Base-by-base conservation (phyloP, 495 filamentous ascomycete genomes). In the Stereocaulon alpinum region DNA sequence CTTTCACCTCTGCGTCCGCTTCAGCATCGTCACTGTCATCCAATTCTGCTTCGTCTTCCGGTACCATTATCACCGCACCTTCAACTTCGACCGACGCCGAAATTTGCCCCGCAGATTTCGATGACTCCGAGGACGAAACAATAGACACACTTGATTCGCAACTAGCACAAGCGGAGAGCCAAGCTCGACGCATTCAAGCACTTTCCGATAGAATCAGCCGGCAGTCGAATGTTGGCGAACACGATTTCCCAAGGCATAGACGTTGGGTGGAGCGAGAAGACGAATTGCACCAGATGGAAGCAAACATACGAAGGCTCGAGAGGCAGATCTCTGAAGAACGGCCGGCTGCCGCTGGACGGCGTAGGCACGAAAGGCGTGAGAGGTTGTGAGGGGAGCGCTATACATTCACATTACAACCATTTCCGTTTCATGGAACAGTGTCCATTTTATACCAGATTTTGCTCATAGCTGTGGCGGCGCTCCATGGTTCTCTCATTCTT, bases 1-100 rank as follows among this genome's bases (percentile, higher is more conserved):
- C 89, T 2, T 95, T 93, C 67, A 80, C 82, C 0, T 90, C 87
- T 0, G 78, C 81, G 0, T 76, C 81, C 5, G 82, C 82, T 4
- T 72, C 76, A 17, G 70, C 76, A 11, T 72, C 76, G 10, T 73
- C 76, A 42, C 69, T 65, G 42, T 68, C 72, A 15, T 69, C 72
- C 37, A 70, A 69, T 44, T 71, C 76, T 17, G 48, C 60, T n/a
- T 62, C 59, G 29, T 65, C 63, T 14, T 61, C 44, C 18, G 60
- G 56, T n/a, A 63, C 61, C 14, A 32, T 60, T 27, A 20, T 54
- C 29, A 66, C 64, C 17, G 61, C 56, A 10, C 61, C 64, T 40
- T 63, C 61, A 15, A 54, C 58, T 10, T 29, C 40, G 45, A 40
- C 42, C 32, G 56, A 24, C 17, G 32, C 44, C 50, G 56, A 62